These are phyloP conservation scores for Volvox carteri DNA, from an alignment of 163 green algal species.

Conservation along the genomic window DNA sequence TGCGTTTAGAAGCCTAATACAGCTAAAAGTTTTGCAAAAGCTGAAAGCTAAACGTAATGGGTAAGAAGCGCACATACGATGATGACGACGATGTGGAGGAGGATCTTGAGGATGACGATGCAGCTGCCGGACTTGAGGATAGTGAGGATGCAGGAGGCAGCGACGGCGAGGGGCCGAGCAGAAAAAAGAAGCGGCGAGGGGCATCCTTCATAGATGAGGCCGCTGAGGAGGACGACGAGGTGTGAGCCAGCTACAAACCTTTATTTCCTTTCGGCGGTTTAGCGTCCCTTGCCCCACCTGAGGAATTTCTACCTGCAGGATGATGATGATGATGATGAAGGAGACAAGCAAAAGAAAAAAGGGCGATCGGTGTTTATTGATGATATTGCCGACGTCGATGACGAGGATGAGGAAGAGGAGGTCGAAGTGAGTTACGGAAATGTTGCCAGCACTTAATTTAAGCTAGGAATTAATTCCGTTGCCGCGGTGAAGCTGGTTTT, in stretches of 20 bases:
- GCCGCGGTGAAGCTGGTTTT: no score
- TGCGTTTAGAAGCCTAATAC: no score
- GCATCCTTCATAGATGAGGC: conserved; percentile 82
- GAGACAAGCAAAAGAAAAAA: conserved; percentile 66
- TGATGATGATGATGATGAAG: conserved; percentile 74
- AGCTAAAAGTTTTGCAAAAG: no score
- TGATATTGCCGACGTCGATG: conserved; percentile 93
- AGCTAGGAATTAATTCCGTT: no score
- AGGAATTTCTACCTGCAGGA: background rate
- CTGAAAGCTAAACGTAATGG: no score
- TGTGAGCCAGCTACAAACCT: background rate
- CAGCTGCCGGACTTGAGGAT: conserved; percentile 44
- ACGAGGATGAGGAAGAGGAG: conserved; percentile 96
- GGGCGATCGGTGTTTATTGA: conserved; percentile 90
- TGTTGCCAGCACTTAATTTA: no score
- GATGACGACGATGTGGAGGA: conserved; percentile 71
- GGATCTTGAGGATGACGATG: conserved; percentile 62
- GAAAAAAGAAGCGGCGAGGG: conserved; percentile 68
- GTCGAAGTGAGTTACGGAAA: conserved; percentile 79
- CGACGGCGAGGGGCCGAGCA: conserved; percentile 52
- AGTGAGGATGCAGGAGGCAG: conserved; percentile 49
- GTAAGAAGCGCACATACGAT: conserved; percentile 60
- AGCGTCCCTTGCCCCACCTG: conserved; percentile 1
- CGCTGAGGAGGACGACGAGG: conserved; percentile 78
- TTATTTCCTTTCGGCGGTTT: background rate